Conservation (phyloP, 2,329 filamentous ascomycete species). For the Alternaria angustiovoidea region DNA sequence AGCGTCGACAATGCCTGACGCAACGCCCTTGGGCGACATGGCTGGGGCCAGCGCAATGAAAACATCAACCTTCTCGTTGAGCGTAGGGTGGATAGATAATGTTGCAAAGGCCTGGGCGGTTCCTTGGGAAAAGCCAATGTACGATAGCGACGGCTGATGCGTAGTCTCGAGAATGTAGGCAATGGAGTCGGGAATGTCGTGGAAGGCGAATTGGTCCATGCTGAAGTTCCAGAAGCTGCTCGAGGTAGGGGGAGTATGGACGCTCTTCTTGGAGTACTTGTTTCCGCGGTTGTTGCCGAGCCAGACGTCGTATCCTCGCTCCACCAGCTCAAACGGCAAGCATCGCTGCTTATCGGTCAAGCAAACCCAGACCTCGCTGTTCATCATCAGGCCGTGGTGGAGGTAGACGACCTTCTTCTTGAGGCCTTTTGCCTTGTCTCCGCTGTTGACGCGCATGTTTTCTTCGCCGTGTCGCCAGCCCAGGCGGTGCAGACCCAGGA, state of each 20-base stretch:
- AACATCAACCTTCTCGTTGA: slow-evolving; percentile 93
- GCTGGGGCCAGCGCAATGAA: slow-evolving; percentile 96
- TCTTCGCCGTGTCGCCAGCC: slow-evolving; percentile 86
- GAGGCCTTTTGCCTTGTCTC: slow-evolving; percentile 61
- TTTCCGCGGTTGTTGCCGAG: slow-evolving; percentile 97
- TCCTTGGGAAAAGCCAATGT: slow-evolving; percentile 96
- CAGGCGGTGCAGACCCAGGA: slow-evolving; percentile 87
- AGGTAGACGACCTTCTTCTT: slow-evolving; percentile 90
- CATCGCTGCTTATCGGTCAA: slow-evolving; percentile 85
- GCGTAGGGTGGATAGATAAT: slow-evolving; percentile 86
- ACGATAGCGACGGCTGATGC: slow-evolving; percentile 82
- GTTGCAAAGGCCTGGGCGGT: slow-evolving; percentile 96
- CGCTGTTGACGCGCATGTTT: slow-evolving; percentile 77
- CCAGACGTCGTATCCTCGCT: slow-evolving; percentile 96
- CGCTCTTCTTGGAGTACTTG: slow-evolving; percentile 97
- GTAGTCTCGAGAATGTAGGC: slow-evolving; percentile 89
- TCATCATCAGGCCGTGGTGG: slow-evolving; percentile 97
- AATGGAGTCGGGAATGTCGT: slow-evolving; percentile 96
- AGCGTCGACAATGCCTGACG: slow-evolving; percentile 89
- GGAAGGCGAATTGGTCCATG: slow-evolving; percentile 97
- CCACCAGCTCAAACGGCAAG: slow-evolving; percentile 86
- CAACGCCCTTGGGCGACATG: slow-evolving; percentile 92
- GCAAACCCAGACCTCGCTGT: slow-evolving; percentile 98
- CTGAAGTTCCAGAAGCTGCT: slow-evolving; percentile 94
- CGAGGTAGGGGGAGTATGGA: slow-evolving; percentile 76